Percentiles rank a stretch among this genome's conserved stretches.
Evolutionary conservation across 495 filamentous ascomycete genomes (phyloP).

Genomic region (Aspergillus affinis): DNA sequence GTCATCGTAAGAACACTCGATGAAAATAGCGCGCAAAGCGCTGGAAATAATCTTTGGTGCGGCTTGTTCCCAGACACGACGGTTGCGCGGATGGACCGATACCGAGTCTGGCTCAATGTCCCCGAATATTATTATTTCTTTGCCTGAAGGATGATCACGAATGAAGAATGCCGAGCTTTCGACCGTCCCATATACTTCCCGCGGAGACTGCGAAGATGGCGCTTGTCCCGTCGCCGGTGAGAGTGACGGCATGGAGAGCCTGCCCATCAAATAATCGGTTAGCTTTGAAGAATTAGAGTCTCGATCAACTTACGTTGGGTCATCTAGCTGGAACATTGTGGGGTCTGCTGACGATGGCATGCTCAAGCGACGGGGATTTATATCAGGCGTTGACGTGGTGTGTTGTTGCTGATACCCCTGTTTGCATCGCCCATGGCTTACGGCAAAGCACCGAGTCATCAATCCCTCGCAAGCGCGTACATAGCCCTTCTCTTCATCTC

Average conservation of each 20-base stretch:
- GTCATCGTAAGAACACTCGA: constrained; percentile 92
- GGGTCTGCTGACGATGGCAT: not conserved
- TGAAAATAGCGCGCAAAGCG: constrained; percentile 75
- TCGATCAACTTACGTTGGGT: not conserved
- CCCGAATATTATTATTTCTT: constrained; percentile 88
- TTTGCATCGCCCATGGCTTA: constrained; percentile 87
- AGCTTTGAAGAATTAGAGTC: not conserved
- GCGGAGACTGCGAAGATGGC: not conserved
- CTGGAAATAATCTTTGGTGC: constrained; percentile 75
- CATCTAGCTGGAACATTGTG: not conserved
- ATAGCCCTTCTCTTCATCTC: constrained; percentile 72
- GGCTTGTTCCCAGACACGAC: constrained; percentile 76
- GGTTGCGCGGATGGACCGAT: constrained; percentile 76
- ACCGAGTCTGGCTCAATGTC: constrained; percentile 92
- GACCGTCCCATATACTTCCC: constrained; percentile 44
- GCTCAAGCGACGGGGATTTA: not conserved
- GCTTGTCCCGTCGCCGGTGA: not conserved
- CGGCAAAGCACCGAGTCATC: constrained; percentile 69
- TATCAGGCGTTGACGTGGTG: not conserved
- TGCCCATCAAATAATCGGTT: not conserved
- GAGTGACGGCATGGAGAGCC: not conserved
- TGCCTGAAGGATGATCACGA: constrained; percentile 62
- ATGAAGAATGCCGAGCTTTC: constrained; percentile 94
- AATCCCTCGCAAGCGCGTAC: constrained; percentile 82
- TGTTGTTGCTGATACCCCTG: constrained; percentile 49